Evolutionary conservation across 768 basidiomycete genomes (phyloP).

Genomic region (Termitomyces sp.): DNA sequence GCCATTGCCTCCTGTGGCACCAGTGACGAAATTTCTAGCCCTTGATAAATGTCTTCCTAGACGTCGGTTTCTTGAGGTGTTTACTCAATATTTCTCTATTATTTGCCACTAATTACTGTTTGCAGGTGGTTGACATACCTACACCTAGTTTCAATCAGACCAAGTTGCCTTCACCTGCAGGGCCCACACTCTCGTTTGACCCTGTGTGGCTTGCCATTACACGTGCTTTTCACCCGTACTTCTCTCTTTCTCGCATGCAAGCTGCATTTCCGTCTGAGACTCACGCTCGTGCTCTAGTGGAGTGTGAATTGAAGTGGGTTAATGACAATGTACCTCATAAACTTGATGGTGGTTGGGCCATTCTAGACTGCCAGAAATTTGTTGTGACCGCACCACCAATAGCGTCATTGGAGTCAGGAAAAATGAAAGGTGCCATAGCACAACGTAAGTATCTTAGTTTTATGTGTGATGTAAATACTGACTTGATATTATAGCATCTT

Average conservation of each 20-base stretch:
- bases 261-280: constrained; percentile 57
- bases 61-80: constrained; percentile 79
- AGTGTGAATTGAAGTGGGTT: constrained; percentile 67
- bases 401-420: constrained; percentile 31
- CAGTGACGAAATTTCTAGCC: constrained; percentile 77
- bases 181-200: constrained; percentile 63
- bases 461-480: constrained; percentile 22
- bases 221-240: constrained; percentile 78
- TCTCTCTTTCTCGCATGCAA: constrained; percentile 54
- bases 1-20: constrained; percentile 15
- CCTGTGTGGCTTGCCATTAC: constrained; percentile 94
- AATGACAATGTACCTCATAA: constrained; percentile 44
- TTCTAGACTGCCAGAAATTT: constrained; percentile 66
- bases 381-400: constrained; percentile 53
- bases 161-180: background rate
- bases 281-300: constrained; percentile 50
- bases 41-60: constrained; percentile 84
- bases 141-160: constrained; percentile 17
- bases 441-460: constrained; percentile 35
- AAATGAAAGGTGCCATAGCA: constrained; percentile 4
- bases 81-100: background rate
- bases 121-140: constrained; percentile 71
- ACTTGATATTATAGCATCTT: constrained; percentile 46
- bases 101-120: background rate
- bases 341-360: constrained; percentile 30